phyloP scores from a whole-genome alignment of 208 protist species.

The Trypanosomatidae sp. region DNA sequence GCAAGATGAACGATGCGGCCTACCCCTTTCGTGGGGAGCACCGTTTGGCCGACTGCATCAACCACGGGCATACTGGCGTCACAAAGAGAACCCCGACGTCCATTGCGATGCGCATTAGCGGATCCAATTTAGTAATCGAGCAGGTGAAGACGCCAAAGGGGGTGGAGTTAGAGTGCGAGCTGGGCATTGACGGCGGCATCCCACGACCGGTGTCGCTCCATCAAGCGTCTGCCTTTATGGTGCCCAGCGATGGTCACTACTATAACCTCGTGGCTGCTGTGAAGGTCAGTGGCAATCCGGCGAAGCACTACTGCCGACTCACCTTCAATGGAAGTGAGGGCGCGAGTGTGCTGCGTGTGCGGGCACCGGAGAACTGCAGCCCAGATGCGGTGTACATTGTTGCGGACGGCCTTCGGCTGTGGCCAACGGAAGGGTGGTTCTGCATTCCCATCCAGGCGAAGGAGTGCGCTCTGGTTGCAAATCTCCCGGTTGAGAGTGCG shows the following conservation, averaged over 20 bases:
- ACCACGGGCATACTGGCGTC: constrained; percentile 81
- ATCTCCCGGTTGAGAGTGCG: constrained; percentile 3
- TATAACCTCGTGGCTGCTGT: constrained; percentile 73
- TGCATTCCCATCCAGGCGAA: constrained; percentile 57
- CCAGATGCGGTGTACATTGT: constrained; percentile 46
- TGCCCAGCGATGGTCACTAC: constrained; percentile 72
- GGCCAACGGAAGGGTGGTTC: constrained; percentile 60
- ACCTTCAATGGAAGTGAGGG: constrained; percentile 73
- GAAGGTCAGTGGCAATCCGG: constrained; percentile 26
- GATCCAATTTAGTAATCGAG: constrained; percentile 78
- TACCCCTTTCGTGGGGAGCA: constrained; percentile 85
- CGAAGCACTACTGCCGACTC: constrained; percentile 69
- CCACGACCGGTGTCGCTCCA: constrained; percentile 49
- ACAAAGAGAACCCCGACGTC: constrained; percentile 37
- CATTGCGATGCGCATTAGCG: constrained; percentile 64
- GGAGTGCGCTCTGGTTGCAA: constrained; percentile 53
- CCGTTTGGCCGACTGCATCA: constrained; percentile 56
- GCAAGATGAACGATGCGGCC: constrained; percentile 86
- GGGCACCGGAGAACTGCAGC: constrained; percentile 40
- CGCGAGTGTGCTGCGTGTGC: constrained; percentile 49
- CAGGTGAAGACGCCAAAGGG: constrained; percentile 52
- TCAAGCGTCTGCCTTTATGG: constrained; percentile 41
- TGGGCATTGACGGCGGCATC: constrained; percentile 59
- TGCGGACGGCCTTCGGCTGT: constrained; percentile 51
- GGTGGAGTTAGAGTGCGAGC: constrained; percentile 59